Percentiles rank a stretch among this genome's conserved stretches.
phyloP scores from a whole-genome alignment of 306 rosid genomes.

The Luffa aegyptiaca region DNA sequence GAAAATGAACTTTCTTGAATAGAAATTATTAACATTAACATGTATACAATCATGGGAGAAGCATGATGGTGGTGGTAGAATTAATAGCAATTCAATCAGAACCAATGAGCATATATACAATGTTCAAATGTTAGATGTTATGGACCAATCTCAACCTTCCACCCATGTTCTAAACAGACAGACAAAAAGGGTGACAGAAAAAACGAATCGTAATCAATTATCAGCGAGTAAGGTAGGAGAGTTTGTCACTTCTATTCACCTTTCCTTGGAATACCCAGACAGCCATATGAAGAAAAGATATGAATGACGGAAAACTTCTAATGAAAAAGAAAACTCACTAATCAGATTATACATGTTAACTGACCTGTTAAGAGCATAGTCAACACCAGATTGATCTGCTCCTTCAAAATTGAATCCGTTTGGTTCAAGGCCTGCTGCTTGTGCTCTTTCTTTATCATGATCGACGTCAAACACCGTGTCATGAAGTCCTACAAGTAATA shows the following conservation, averaged over 20 bases:
- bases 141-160: background rate
- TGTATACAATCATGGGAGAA: background rate
- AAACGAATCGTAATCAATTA: background rate
- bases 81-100: background rate
- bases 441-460: constrained; percentile 71
- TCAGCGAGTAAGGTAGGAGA: background rate
- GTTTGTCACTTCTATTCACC: background rate
- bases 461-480: constrained; percentile 87
- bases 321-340: background rate
- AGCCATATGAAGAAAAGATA: background rate
- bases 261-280: background rate
- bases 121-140: background rate
- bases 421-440: constrained; percentile 67
- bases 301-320: background rate
- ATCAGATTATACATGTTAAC: background rate
- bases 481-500: constrained; percentile 48
- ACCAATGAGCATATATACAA: background rate
- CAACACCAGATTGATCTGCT: constrained; percentile 79
- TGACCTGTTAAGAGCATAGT: constrained; percentile 87
- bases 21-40: background rate
- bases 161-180: background rate
- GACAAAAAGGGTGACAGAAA: background rate
- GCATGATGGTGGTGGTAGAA: background rate
- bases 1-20: background rate
- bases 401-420: constrained; percentile 93